These are phyloP conservation scores for Bauhinia variegata DNA, from an alignment of 306 rosid genomes.

Conservation along the genomic window DNA sequence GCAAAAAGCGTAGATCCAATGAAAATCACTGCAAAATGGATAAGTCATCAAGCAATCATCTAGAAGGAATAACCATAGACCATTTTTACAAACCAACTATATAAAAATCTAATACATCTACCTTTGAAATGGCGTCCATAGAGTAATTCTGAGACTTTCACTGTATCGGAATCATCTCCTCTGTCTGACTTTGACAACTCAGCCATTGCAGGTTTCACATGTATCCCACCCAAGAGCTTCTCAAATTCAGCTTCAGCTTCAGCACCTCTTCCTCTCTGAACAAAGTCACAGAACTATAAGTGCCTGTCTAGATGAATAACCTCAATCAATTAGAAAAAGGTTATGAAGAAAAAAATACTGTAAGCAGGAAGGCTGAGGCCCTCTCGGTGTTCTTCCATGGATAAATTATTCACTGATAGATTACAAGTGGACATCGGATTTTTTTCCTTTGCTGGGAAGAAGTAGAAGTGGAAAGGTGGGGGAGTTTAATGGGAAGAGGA, in stretches of 20 bases:
- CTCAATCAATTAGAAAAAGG: constrained; percentile 23
- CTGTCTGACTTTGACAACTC: constrained; percentile 67
- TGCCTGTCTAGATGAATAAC: constrained; percentile 12
- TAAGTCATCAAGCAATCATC: constrained; percentile 42
- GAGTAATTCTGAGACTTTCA: constrained; percentile 55
- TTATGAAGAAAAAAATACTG: constrained; percentile 11
- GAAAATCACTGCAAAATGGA: constrained; percentile 82
- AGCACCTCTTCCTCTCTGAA: constrained; percentile 71
- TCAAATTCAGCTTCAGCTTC: constrained; percentile 81
- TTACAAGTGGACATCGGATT: no score
- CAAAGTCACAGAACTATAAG: constrained; percentile 38
- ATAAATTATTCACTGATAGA: constrained; percentile 9
- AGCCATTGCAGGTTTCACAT: constrained; percentile 73
- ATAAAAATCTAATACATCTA: constrained; percentile 25
- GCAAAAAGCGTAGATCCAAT: constrained; percentile 84
- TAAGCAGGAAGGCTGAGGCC: constrained; percentile 14
- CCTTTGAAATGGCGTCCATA: constrained; percentile 69
- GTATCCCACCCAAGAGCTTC: constrained; percentile 70
- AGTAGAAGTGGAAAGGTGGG: no score
- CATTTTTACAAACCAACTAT: not conserved
- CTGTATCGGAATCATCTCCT: constrained; percentile 64
- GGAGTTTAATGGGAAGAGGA: no score
- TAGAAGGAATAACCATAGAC: constrained; percentile 29
- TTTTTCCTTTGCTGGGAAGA: no score
- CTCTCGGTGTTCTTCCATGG: constrained; percentile 2